Evolutionary conservation across 139 green algal species (phyloP).

Genomic region (Diplosphaera chodatii): DNA sequence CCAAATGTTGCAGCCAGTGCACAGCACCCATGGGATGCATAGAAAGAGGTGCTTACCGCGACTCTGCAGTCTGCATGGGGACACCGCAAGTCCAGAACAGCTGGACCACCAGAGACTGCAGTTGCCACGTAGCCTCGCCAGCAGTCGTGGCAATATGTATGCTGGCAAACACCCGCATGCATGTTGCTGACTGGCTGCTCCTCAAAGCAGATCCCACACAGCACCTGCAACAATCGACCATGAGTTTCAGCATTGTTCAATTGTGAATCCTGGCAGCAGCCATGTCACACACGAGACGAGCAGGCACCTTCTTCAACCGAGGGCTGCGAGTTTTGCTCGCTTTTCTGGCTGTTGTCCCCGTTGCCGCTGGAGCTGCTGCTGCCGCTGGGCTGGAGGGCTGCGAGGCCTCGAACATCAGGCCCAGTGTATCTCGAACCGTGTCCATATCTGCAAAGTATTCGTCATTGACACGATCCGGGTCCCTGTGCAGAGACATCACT

Average conservation of each 20-base stretch:
- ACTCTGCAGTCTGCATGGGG: constrained; percentile 48
- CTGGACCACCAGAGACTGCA: constrained; percentile 41
- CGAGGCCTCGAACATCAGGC: constrained; percentile 50
- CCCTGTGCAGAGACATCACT: constrained; percentile 33
- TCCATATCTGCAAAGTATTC: constrained; percentile 86
- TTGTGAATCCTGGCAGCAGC: too few relatives aligned
- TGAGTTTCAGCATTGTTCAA: too few relatives aligned
- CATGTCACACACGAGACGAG: too few relatives aligned
- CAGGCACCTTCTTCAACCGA: too few relatives aligned
- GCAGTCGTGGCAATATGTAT: constrained; percentile 72
- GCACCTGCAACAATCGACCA: too few relatives aligned
- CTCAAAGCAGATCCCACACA: constrained; percentile 93
- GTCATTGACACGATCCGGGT: constrained; percentile 71
- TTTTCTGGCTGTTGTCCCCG: background rate
- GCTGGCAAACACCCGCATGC: constrained; percentile 48
- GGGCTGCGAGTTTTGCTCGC: background rate
- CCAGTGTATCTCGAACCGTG: constrained; percentile 53
- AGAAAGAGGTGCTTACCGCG: constrained; percentile 2
- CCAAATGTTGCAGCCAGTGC: too few relatives aligned
- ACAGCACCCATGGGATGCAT: too few relatives aligned
- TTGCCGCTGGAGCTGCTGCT: background rate
- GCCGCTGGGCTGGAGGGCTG: constrained; percentile 4
- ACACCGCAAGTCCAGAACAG: constrained; percentile 62
- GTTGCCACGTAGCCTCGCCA: constrained; percentile 58
- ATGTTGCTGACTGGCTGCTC: constrained; percentile 39